Evolutionary conservation across 1,284 basidiomycete species (phyloP).

Genomic region (Amylostereum areolatum): DNA sequence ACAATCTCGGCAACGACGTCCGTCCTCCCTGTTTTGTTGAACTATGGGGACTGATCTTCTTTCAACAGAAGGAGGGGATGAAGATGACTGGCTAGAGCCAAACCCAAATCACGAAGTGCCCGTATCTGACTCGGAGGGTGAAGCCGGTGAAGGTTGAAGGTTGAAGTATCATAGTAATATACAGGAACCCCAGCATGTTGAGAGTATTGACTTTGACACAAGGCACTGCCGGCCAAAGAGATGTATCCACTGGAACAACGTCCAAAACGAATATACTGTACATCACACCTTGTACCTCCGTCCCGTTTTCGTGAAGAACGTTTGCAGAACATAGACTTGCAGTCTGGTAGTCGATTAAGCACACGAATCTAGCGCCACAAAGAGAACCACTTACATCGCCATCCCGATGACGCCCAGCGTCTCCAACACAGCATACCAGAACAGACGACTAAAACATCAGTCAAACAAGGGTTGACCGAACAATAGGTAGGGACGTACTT

Average conservation of each 20-base stretch:
- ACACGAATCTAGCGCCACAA: conserved; percentile 5
- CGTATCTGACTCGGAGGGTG: not conserved
- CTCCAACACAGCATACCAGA: conserved; percentile 87
- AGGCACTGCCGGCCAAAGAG: not conserved
- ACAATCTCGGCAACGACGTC: conserved; percentile 49
- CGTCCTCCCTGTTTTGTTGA: not conserved
- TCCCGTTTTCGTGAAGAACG: conserved; percentile 88
- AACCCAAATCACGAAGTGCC: conserved; percentile 35
- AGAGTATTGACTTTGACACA: not conserved
- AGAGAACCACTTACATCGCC: conserved; percentile 58
- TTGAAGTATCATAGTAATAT: too few species aligned
- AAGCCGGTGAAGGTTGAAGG: not conserved
- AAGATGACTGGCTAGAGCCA: conserved; percentile 34
- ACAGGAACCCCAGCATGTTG: not conserved
- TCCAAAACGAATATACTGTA: not conserved
- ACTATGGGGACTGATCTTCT: not conserved
- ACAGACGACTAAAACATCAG: conserved; percentile 56
- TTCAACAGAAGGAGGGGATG: conserved; percentile 12
- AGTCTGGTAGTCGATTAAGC: conserved; percentile 38
- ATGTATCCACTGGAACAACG: too few species aligned
- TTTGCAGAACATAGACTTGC: conserved; percentile 88
- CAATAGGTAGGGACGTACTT: conserved; percentile 35
- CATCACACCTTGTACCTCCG: conserved; percentile 78
- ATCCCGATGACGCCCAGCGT: conserved; percentile 73
- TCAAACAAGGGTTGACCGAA: conserved; percentile 20